These are phyloP conservation scores for Zygosaccharomyces siamensis DNA, from an alignment of 805 yeast genomes.

Conservation along the genomic window DNA sequence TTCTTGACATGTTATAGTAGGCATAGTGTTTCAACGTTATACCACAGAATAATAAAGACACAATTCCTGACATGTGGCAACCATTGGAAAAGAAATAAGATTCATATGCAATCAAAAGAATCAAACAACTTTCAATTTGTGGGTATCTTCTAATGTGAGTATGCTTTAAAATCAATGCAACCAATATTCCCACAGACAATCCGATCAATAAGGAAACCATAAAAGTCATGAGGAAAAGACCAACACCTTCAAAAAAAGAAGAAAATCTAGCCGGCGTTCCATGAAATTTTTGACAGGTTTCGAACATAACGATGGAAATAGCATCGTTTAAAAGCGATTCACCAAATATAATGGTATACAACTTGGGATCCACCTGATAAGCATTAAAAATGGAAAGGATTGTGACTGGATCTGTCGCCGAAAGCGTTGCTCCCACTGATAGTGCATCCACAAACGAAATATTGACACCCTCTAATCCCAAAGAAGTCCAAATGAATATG, in stretches of 20 bases:
- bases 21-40: slow-evolving; percentile 96
- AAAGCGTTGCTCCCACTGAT: slow-evolving; percentile 94
- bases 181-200: slow-evolving; percentile 76
- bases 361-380: slow-evolving; percentile 95
- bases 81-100: slow-evolving; percentile 97
- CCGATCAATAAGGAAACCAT: slow-evolving; percentile 90
- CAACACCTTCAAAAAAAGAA: slow-evolving; percentile 88
- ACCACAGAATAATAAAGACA: slow-evolving; percentile 90
- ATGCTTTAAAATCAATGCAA: slow-evolving; percentile 86
- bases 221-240: slow-evolving; percentile 88
- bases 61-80: slow-evolving; percentile 99
- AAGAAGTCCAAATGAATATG: slow-evolving; percentile 79
- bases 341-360: slow-evolving; percentile 95
- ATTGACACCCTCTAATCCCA: slow-evolving; percentile 83
- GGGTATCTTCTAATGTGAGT: slow-evolving; percentile 91
- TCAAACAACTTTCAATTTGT: slow-evolving; percentile 93
- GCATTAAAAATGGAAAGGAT: slow-evolving; percentile 94
- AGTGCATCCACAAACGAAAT: slow-evolving; percentile 95
- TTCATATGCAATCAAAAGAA: slow-evolving; percentile 85
- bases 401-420: slow-evolving; percentile 98
- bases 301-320: slow-evolving; percentile 97
- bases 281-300: slow-evolving; percentile 94
- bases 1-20: slow-evolving; percentile 92
- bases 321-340: slow-evolving; percentile 96
- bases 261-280: slow-evolving; percentile 73